These are phyloP conservation scores for Amoebophrya sp. DNA, from an alignment of 169 alveolate species.

Conservation along the genomic window DNA sequence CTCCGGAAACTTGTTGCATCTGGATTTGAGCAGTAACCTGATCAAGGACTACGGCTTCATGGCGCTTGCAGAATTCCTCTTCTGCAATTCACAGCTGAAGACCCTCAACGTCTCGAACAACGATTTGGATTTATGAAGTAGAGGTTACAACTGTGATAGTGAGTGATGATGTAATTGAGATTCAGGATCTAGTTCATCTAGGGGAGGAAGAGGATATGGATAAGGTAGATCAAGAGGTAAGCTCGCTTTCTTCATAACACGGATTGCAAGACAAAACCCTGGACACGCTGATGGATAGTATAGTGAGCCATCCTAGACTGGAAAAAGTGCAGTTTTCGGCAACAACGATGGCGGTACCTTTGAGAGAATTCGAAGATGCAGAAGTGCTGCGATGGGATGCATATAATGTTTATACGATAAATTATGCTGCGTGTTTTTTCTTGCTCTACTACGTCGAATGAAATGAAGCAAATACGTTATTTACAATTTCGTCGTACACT, in stretches of 20 bases:
- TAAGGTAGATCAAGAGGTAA: too few species aligned
- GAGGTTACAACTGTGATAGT: too few species aligned
- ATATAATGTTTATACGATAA: neutral
- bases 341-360: neutral
- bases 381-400: neutral
- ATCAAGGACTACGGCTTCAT: conserved; percentile 15
- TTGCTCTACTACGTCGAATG: too few species aligned
- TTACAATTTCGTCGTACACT: too few species aligned
- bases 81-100: conserved; percentile 13
- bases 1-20: neutral
- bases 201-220: too few species aligned
- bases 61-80: neutral
- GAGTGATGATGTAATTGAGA: too few species aligned
- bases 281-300: neutral
- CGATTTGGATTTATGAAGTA: too few species aligned
- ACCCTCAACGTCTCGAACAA: neutral
- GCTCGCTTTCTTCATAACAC: neutral
- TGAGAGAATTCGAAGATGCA: neutral
- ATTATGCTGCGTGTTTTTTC: too few species aligned
- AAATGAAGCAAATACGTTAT: too few species aligned
- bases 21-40: neutral
- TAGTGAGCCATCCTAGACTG: neutral
- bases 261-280: neutral
- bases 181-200: too few species aligned
- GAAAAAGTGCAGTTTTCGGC: neutral